Base-by-base conservation (phyloP, 345 rosid genomes). In the Fremontodendron californicum region DNA sequence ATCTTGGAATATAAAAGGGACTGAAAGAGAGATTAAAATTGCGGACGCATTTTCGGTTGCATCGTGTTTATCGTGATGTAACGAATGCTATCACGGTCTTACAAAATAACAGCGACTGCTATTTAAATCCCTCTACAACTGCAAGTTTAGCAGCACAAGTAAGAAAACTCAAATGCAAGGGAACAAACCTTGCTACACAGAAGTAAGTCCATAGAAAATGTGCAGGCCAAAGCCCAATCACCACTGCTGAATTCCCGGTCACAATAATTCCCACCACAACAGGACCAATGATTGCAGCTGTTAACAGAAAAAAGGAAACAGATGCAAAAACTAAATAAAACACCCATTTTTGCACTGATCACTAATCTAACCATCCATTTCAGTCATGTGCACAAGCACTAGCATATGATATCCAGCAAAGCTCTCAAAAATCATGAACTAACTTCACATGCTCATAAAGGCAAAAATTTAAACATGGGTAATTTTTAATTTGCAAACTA, bases 141-240 rank as follows among this genome's bases (percentile, higher is more conserved):
- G 9, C 45, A 23, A 25, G 31, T 48, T 31, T n/a, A 80, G 29
- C 27, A 35, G n/a, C 6, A 42, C 5, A n/a, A n/a, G n/a, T n/a
- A 74, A 16, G 5, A 4, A 43, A 15, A 65, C 13, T 45, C 13
- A 60, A 69, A 43, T 39, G 15, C 18, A 39, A 13, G 21, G 29
- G 65, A 73, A 66, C 63, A 66, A 71, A 93, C 98, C 92, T 91
- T 62, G 87, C 85, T 3, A 92, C 88, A 82, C 94, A 87, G 82
- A 85, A 92, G 79, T 82, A 87, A 77, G 94, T 91, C 94, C 94
- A 94, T 9, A 87, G 2, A 77, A 88, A 83, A 87, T 91, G 98
- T 75, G 94, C 95, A 23, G 86, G 82, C 97, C 97, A 94, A 25
- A 92, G 93, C 7, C 98, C 97, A 65, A 86, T 73, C 48, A 89